Base-by-base conservation (phyloP, 495 filamentous ascomycete genomes). In the Hypoxylon intermedium region DNA sequence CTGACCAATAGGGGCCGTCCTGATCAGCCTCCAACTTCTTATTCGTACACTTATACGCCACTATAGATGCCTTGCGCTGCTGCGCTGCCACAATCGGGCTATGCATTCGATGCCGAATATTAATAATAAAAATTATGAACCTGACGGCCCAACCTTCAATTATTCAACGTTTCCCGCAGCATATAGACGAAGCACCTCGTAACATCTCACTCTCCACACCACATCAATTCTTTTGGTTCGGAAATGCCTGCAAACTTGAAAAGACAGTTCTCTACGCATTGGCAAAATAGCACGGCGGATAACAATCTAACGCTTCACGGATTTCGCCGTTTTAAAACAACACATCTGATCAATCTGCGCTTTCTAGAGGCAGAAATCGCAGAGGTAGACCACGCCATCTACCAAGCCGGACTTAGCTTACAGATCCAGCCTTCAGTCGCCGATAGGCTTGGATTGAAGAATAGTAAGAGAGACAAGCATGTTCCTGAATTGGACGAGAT, bases 291-390 rank as follows among this genome's bases (percentile, higher is more conserved):
- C 26, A 57, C 53, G 0, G 43, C 53, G 0, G 33, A 57, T n/a
- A 57, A 48, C 36, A 48, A 57, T 44, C 60, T 70, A 6, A 72
- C 69, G 6, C 53, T 70, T 11, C 59, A 59, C 46, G 67, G 71
- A 9, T 72, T 72, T 42, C 67, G 67, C 48, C 51, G 69, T 9
- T 73, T 70, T 53, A 72, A 65, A 51, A 73, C 63, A 7, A 58
- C 67, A 40, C 67, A 72, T 33, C 55, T 72, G 18, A 37, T 73
- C 16, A 73, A 73, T 31, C 61, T 72, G 19, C 67, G 71, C 33
- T 67, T 70, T 23, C 47, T 70, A 13, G 69, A 72, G 50, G 42
- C 51, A 9, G 67, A 72, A 26, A 68, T 73, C 11, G 56, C 57
- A 9, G 56, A 67, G 11, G 6, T 72, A 4, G 67, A 73, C 38